These are phyloP conservation scores for Celoporthe dispersa DNA, from an alignment of 2,329 filamentous ascomycete species.

Conservation along the genomic window DNA sequence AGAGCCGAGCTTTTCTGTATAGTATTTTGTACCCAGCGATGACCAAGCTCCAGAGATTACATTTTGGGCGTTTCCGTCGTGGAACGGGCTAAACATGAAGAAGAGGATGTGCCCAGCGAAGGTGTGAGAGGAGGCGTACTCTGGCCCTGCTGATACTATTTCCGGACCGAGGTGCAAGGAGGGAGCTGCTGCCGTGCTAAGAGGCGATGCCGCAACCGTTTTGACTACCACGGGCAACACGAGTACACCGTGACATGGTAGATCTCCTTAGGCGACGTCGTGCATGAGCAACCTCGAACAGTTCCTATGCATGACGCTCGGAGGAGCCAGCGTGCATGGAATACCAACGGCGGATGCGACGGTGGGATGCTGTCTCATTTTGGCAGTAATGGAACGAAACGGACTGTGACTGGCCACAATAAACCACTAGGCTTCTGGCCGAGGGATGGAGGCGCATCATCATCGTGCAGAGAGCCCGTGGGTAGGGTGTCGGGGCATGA, in stretches of 20 bases:
- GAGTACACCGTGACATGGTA: constrained; percentile 12
- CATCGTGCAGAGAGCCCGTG: constrained; percentile 19
- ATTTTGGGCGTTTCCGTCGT: constrained; percentile 2
- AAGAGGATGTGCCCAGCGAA: too few species aligned
- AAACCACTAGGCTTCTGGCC: constrained; percentile 1
- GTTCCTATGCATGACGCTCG: constrained; percentile 12
- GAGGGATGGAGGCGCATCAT: constrained; percentile 15
- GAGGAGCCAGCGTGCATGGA: constrained; percentile 12
- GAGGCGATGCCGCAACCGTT: not conserved
- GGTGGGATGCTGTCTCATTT: constrained; percentile 12
- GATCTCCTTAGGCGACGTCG: constrained; percentile 16
- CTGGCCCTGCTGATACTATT: not conserved
- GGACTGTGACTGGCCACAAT: constrained; percentile 10
- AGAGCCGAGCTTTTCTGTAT: not conserved
- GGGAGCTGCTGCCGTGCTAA: constrained; percentile 1
- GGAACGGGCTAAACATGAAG: not conserved
- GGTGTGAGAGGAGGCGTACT: not conserved
- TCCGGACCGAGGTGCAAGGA: constrained; percentile 8
- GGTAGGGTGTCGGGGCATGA: constrained; percentile 10
- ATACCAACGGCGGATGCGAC: constrained; percentile 18
- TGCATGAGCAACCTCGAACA: constrained; percentile 17
- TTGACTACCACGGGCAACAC: constrained; percentile 7
- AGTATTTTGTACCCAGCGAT: not conserved
- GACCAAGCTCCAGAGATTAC: not conserved
- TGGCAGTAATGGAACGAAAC: constrained; percentile 9